phyloP scores from a whole-genome alignment of 2,329 filamentous ascomycete genomes.

The Cladophialophora chaetospira region DNA sequence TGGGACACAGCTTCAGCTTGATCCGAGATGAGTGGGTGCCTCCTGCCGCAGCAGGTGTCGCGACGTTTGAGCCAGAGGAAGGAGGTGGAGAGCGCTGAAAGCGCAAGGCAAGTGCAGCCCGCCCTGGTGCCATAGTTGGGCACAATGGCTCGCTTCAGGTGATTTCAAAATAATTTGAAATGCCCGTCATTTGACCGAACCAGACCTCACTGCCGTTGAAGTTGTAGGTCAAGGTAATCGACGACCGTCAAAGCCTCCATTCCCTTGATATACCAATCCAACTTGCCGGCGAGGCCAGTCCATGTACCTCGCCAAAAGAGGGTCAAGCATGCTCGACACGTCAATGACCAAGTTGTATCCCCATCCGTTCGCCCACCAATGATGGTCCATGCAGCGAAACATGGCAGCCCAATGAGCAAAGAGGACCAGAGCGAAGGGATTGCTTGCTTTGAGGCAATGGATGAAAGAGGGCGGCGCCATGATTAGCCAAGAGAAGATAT shows the following conservation, averaged over 20 bases:
- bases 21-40: neutral
- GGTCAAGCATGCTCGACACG: conserved; percentile 30
- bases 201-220: neutral
- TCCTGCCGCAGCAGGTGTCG: neutral
- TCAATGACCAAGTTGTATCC: conserved; percentile 32
- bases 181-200: neutral
- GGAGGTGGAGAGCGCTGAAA: neutral
- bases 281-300: conserved; percentile 31
- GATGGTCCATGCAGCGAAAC: conserved; percentile 34
- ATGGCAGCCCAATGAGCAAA: conserved; percentile 33
- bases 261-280: conserved; percentile 26
- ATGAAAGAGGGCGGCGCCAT: conserved; percentile 29
- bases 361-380: conserved; percentile 35
- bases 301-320: conserved; percentile 27
- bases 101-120: neutral
- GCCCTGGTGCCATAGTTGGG: neutral
- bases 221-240: conserved; percentile 3
- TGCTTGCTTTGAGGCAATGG: conserved; percentile 27
- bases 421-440: conserved; percentile 30
- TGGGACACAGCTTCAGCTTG: neutral
- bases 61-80: neutral
- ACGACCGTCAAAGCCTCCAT: conserved; percentile 16
- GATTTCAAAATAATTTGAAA: conserved; percentile 7
- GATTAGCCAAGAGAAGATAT: conserved; percentile 33
- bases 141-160: neutral